A percentile compares a stretch with the other conserved stretches of the same genome.
These are phyloP conservation scores for Blastocystis sp. DNA, from an alignment of 352 stramenopile species.

Conservation along the genomic window DNA sequence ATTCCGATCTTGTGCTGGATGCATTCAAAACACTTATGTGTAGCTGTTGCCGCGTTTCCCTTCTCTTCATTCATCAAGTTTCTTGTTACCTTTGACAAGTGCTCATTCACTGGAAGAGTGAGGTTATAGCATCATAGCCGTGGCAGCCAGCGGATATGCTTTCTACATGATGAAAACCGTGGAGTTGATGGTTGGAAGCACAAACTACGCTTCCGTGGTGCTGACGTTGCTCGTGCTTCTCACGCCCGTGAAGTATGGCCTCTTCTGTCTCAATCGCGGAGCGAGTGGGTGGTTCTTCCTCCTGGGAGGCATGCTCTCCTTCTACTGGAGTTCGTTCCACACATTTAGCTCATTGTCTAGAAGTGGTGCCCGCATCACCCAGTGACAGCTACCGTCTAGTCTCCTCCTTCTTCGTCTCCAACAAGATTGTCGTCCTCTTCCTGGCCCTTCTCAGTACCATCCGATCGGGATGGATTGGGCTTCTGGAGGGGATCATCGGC, in stretches of 20 bases:
- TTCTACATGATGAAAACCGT: slow-evolving; percentile 11
- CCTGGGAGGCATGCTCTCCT: neutral
- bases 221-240: neutral
- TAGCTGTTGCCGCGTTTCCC: neutral
- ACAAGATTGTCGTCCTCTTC: slow-evolving; percentile 17
- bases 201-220: slow-evolving; percentile 26
- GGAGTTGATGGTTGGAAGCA: slow-evolving; percentile 25
- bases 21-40: neutral
- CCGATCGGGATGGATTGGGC: neutral
- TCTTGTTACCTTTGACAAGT: neutral
- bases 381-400: neutral
- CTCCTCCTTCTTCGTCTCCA: neutral
- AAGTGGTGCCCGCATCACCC: neutral
- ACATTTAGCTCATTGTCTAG: neutral
- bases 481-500: neutral
- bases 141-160: neutral
- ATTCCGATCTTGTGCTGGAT: neutral
- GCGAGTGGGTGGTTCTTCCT: slow-evolving; percentile 22
- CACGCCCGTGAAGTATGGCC: slow-evolving; percentile 30
- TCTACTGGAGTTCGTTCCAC: neutral
- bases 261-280: neutral
- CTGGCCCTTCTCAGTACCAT: neutral
- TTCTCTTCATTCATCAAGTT: neutral
- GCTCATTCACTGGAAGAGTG: neutral
- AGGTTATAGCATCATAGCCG: neutral